phyloP scores from a whole-genome alignment of 1,139 yeast genomes.

The Zygosaccharomyces pseudobailii region DNA sequence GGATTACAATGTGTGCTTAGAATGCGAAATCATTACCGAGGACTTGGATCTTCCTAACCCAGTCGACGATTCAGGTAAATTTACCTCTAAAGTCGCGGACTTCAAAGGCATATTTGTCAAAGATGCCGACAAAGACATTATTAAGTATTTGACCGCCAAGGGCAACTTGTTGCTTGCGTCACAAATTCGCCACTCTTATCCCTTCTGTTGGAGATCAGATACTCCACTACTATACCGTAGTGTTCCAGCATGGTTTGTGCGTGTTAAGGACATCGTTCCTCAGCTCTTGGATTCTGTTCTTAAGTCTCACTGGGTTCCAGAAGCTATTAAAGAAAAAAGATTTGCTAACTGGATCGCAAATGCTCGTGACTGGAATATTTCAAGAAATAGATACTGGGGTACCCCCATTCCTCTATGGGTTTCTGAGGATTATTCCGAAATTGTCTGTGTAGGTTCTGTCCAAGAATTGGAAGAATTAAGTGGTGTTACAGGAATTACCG shows the following conservation, averaged over 20 bases:
- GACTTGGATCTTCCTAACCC: constrained; percentile 82
- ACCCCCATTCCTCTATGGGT: constrained; percentile 99
- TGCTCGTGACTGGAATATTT: constrained; percentile 98
- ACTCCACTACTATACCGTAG: constrained; percentile 94
- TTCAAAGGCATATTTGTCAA: constrained; percentile 84
- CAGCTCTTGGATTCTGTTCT: constrained; percentile 84
- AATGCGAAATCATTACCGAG: constrained; percentile 68
- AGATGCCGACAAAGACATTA: constrained; percentile 90
- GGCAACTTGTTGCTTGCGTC: constrained; percentile 73
- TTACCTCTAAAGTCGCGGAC: constrained; percentile 68
- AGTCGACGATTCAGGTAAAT: constrained; percentile 84
- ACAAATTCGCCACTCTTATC: constrained; percentile 92
- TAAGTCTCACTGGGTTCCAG: constrained; percentile 92
- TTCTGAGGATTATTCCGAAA: constrained; percentile 85
- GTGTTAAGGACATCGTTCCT: constrained; percentile 80
- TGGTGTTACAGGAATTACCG: constrained; percentile 76
- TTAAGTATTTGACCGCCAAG: constrained; percentile 70
- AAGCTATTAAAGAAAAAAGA: constrained; percentile 83
- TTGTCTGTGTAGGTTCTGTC: constrained; percentile 89
- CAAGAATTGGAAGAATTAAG: constrained; percentile 79
- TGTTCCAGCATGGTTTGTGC: constrained; percentile 98
- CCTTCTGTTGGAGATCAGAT: constrained; percentile 99
- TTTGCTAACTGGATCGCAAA: constrained; percentile 96
- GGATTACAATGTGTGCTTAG: constrained; percentile 82
- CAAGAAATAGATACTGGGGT: constrained; percentile 99